Percentiles rank a stretch among this genome's conserved stretches.
Evolutionary conservation across 768 basidiomycete species (phyloP).

Genomic region (Leccinum broughii): DNA sequence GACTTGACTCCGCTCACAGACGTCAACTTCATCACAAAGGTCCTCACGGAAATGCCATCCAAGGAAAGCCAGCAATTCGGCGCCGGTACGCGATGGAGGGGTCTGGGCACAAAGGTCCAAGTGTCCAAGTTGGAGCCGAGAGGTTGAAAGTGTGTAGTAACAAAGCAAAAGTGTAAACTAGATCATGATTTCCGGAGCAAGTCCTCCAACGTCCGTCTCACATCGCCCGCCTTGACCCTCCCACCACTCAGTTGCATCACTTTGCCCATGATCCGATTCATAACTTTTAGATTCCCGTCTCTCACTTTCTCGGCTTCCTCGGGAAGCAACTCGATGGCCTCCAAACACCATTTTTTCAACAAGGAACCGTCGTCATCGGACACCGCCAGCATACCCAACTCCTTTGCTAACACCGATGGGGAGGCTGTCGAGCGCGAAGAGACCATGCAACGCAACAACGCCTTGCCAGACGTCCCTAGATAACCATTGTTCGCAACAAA

Average conservation of each 20-base stretch:
- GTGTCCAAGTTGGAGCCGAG: slow-evolving; percentile 36
- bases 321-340: slow-evolving; percentile 67
- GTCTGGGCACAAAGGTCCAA: slow-evolving; percentile 66
- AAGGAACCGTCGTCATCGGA: slow-evolving; percentile 35
- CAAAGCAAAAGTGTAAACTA: slow-evolving; percentile 1
- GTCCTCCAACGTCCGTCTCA: slow-evolving; percentile 49
- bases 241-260: slow-evolving; percentile 84
- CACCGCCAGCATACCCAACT: slow-evolving; percentile 49
- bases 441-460: slow-evolving; percentile 73
- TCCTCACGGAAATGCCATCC: slow-evolving; percentile 61
- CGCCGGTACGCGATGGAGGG: slow-evolving; percentile 83
- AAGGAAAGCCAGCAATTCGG: slow-evolving; percentile 59
- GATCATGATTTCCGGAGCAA: slow-evolving; percentile 34
- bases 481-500: neutral
- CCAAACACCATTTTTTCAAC: slow-evolving; percentile 54
- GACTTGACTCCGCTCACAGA: slow-evolving; percentile 91
- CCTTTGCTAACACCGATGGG: slow-evolving; percentile 46
- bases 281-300: slow-evolving; percentile 70
- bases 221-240: slow-evolving; percentile 68
- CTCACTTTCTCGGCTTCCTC: slow-evolving; percentile 64
- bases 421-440: slow-evolving; percentile 38
- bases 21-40: slow-evolving; percentile 75
- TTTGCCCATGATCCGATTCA: slow-evolving; percentile 48
- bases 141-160: slow-evolving; percentile 6
- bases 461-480: slow-evolving; percentile 76